Percentiles rank a stretch among this genome's conserved stretches.
phyloP scores from a whole-genome alignment of 106 monocot genomes.

The Dioscorea alata region DNA sequence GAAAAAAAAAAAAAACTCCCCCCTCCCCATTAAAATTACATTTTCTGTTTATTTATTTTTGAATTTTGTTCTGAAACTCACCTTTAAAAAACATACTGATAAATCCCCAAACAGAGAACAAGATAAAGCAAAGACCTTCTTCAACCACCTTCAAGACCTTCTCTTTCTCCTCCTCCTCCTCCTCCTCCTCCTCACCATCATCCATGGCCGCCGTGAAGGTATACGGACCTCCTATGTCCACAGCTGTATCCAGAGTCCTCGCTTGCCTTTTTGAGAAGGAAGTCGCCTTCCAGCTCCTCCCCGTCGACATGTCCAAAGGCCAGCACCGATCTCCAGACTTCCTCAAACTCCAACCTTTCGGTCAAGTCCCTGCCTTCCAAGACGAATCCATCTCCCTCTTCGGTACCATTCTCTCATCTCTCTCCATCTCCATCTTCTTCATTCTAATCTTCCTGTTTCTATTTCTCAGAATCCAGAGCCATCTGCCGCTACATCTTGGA shows the following conservation, averaged over 20 bases:
- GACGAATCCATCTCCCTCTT: conserved; percentile 44
- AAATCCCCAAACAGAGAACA: too few species aligned
- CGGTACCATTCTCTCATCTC: conserved; percentile 13
- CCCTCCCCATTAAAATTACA: too few species aligned
- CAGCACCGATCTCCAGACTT: conserved; percentile 50
- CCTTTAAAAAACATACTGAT: too few species aligned
- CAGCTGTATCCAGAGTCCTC: conserved; percentile 59
- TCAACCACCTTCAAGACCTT: too few species aligned
- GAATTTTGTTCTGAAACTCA: too few species aligned
- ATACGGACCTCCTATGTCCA: conserved; percentile 45
- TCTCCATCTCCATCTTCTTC: neutral
- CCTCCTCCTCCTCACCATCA: neutral
- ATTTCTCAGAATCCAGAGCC: conserved; percentile 50
- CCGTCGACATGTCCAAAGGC: conserved; percentile 48
- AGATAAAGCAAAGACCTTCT: too few species aligned
- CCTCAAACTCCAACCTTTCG: conserved; percentile 55
- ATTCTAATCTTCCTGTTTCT: neutral
- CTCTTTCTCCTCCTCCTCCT: too few species aligned
- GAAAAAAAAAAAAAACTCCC: too few species aligned
- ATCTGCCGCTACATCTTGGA: conserved; percentile 78
- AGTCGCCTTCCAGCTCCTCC: conserved; percentile 42
- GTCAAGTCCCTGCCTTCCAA: conserved; percentile 55
- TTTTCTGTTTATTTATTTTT: too few species aligned
- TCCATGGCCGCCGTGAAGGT: conserved; percentile 49
- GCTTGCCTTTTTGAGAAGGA: conserved; percentile 79